Conservation (phyloP, 129 eudicot species). For the sunflower (Helianthus annuus) region HanXRQr2.0-SUNRISE NC_035445.2:164529957-164530456, state of each 20-base stretch:
- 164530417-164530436: slow-evolving; percentile 26
- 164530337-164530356: slow-evolving; percentile 22
- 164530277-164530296: slow-evolving; percentile 17
- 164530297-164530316: slow-evolving; percentile 32
- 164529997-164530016: too few relatives aligned
- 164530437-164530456: slow-evolving; percentile 9
- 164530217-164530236: neutral
- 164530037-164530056: too few relatives aligned
- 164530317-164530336: slow-evolving; percentile 32
- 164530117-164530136: neutral
- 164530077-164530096: too few relatives aligned
- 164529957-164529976: too few relatives aligned
- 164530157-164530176: neutral
- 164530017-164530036: too few relatives aligned
- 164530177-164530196: neutral
- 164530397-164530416: slow-evolving; percentile 25
- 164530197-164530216: neutral
- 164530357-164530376: slow-evolving; percentile 22
- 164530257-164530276: slow-evolving; percentile 24
- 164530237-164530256: slow-evolving; percentile 16
- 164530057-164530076: too few relatives aligned
- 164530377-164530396: slow-evolving; percentile 29
- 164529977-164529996: too few relatives aligned
- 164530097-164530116: too few relatives aligned
- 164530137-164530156: neutral